These are phyloP conservation scores for Aspergillus quadricinctus DNA, from an alignment of 2,329 filamentous ascomycete species.

Conservation along the genomic window DNA sequence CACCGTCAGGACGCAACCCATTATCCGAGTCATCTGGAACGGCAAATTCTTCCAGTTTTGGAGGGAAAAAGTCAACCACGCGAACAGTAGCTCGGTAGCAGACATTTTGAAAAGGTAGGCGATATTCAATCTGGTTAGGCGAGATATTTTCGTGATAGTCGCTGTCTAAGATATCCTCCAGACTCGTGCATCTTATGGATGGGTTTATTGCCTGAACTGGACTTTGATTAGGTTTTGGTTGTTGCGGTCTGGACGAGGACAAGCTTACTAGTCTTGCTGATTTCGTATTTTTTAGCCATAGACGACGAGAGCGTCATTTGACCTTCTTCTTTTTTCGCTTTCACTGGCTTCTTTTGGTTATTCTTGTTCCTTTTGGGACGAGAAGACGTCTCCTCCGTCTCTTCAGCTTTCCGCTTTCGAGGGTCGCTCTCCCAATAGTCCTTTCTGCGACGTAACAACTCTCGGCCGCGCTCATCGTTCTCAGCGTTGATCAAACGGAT, in stretches of 20 bases:
- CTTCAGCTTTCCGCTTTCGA: slow-evolving; percentile 27
- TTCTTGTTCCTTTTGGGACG: slow-evolving; percentile 24
- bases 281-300: slow-evolving; percentile 21
- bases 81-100: slow-evolving; percentile 67
- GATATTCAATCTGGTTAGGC: slow-evolving; percentile 41
- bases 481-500: slow-evolving; percentile 51
- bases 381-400: slow-evolving; percentile 7
- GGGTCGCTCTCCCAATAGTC: slow-evolving; percentile 54
- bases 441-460: slow-evolving; percentile 59
- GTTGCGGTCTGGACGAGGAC: background rate
- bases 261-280: slow-evolving; percentile 42
- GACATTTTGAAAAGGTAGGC: slow-evolving; percentile 68
- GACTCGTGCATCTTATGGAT: slow-evolving; percentile 34
- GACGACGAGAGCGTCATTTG: slow-evolving; percentile 19
- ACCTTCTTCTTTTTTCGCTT: slow-evolving; percentile 27
- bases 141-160: slow-evolving; percentile 44
- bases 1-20: slow-evolving; percentile 37
- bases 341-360: slow-evolving; percentile 28
- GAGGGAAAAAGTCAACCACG: slow-evolving; percentile 77
- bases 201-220: slow-evolving; percentile 47
- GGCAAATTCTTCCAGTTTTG: slow-evolving; percentile 67
- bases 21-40: slow-evolving; percentile 44
- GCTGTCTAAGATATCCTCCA: slow-evolving; percentile 49
- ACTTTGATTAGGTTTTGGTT: slow-evolving; percentile 5
- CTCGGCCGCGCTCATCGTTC: slow-evolving; percentile 48